phyloP scores from a whole-genome alignment of 768 basidiomycete species.

The Termitomyces sp. region DNA sequence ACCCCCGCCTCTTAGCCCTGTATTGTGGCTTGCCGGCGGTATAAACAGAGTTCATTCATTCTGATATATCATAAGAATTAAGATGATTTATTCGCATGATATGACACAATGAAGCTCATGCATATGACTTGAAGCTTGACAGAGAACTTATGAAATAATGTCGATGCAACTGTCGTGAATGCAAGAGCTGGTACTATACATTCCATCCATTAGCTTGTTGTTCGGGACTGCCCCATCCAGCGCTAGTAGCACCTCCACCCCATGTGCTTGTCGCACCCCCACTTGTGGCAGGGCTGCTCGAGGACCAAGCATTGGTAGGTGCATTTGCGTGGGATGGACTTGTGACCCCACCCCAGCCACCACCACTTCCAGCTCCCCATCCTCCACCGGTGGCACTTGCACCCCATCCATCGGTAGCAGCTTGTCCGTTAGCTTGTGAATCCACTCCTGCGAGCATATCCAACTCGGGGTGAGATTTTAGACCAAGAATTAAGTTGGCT shows the following conservation, averaged over 20 bases:
- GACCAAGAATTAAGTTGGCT: slow-evolving; percentile 72
- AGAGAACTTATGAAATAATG: neutral
- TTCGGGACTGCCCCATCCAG: slow-evolving; percentile 50
- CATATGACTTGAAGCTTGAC: too few species aligned
- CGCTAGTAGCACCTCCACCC: slow-evolving; percentile 31
- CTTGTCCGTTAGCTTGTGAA: slow-evolving; percentile 29
- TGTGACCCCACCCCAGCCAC: slow-evolving; percentile 23
- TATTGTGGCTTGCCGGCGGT: too few species aligned
- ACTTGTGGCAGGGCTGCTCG: slow-evolving; percentile 21
- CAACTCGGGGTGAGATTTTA: slow-evolving; percentile 61
- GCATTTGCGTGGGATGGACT: slow-evolving; percentile 27
- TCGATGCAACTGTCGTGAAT: neutral
- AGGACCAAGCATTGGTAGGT: slow-evolving; percentile 23
- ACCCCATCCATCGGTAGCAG: slow-evolving; percentile 16
- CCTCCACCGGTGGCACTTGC: slow-evolving; percentile 18
- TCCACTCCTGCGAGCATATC: slow-evolving; percentile 47
- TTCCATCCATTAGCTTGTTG: slow-evolving; percentile 58
- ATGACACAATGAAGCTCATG: too few species aligned
- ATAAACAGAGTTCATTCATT: too few species aligned
- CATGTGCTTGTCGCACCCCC: slow-evolving; percentile 27
- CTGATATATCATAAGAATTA: too few species aligned
- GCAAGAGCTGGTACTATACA: slow-evolving; percentile 22
- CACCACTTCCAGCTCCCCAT: slow-evolving; percentile 7
- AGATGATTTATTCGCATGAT: too few species aligned
- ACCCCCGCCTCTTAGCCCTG: too few species aligned